Evolutionary conservation across 805 yeast genomes (phyloP).

Genomic region (Spathaspora sp.): DNA sequence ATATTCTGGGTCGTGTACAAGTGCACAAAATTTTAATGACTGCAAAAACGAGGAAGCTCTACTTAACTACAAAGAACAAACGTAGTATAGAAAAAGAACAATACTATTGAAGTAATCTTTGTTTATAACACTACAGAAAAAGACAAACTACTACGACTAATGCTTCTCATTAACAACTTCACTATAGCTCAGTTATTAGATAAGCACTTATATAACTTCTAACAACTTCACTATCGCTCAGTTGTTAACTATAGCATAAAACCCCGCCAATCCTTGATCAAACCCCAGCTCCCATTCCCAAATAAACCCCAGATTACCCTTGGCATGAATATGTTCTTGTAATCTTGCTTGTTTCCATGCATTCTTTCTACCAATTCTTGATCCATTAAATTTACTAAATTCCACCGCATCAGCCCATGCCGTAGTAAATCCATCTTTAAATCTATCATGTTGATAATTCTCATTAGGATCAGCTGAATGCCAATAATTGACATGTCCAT

Average conservation of each 20-base stretch:
- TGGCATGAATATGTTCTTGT: slow-evolving; percentile 52
- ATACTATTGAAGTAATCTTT: no score
- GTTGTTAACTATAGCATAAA: slow-evolving; percentile 10
- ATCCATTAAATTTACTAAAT: slow-evolving; percentile 66
- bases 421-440: slow-evolving; percentile 67
- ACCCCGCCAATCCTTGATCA: slow-evolving; percentile 54
- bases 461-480: slow-evolving; percentile 49
- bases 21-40: not conserved
- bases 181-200: no score
- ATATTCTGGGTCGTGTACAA: not conserved
- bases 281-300: slow-evolving; percentile 96
- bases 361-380: slow-evolving; percentile 67
- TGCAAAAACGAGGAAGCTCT: not conserved
- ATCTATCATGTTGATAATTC: slow-evolving; percentile 78
- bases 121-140: not conserved
- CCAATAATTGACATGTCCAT: slow-evolving; percentile 68
- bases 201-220: no score
- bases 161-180: not conserved
- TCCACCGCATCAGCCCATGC: slow-evolving; percentile 73
- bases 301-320: slow-evolving; percentile 53
- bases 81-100: no score
- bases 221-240: no score
- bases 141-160: not conserved
- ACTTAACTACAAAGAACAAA: no score
- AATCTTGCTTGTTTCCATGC: slow-evolving; percentile 68